Evolutionary conservation across 768 basidiomycete genomes (phyloP), one percentile per base, ranked within the genome.

Genomic region (Suillus hirtellus): DNA sequence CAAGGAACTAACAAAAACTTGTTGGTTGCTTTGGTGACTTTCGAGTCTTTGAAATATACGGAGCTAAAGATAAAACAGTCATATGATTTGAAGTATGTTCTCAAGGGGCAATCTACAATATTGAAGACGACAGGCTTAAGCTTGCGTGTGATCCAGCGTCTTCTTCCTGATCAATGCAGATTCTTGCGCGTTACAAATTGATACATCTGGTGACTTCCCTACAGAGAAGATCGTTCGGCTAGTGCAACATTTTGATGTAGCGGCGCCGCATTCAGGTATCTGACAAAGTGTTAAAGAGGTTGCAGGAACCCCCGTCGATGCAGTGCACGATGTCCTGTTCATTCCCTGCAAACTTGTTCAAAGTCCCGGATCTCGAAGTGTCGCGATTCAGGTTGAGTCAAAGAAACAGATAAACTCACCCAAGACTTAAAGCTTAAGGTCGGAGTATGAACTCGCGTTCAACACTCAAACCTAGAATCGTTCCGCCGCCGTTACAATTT

Each of bases 1-100:
- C 3, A 71, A 70, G 3, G 77, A 78, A 52, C 74, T 90, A 31
- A 31, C 89, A 91, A 68, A 70, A 69, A 14, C 70, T 90, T 14
- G 74, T 90, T 21, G 72, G 71, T 31, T 83, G 83, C 1, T 78
- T 89, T 59, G 78, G 78, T 19, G 76, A 77, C 21, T 76, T 80
- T 53, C 79, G 80, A 27, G 78, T 93, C 17, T 76, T 90, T 58
- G 90, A 93, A 68, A 78, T 93, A 43, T 87, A 89, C 34, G 92
- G 90, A 11, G 83, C 86, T 21, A 80, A 74, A 15, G 90, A 89
- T 40, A 92, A 90, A 80, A 86, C 88, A 63, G 92, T 91, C 70
- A 64, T 85, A 60, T 43, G 12, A 37, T 55, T n/a, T 24, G 11
- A 50, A 55, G 34, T 17, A 40, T n/a, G 35, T 12, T 55, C 50